Base-by-base conservation (phyloP, 495 filamentous ascomycete genomes). In the Echria macrotheca region DNA sequence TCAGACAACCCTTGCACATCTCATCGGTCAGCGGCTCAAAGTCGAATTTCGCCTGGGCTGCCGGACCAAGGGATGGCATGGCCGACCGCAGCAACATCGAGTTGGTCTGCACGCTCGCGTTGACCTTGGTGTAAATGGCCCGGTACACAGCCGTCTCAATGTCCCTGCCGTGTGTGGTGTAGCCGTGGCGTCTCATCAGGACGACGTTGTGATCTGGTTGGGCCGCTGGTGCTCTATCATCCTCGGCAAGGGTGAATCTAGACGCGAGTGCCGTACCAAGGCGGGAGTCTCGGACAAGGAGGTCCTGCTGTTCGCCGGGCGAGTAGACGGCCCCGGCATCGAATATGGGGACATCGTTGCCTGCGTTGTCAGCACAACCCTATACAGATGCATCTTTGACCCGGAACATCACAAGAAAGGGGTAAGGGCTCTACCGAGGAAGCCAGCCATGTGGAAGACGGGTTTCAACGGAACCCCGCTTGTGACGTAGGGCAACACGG, bases 61-160 rank as follows among this genome's bases (percentile, higher is more conserved):
- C 22, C 6, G 28, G 28, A 31, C 28, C 28, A 31, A 31, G 12
- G 24, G 41, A 44, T 29, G 41, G 41, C 25, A 44, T 14, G 23
- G 41, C 41, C 5, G 41, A 44, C 10, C 41, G 23, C 14, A 44
- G 41, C 2, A 44, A 25, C 41, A 44, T 44, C 5, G 41, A 22
- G 24, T 44, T 44, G 24, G 41, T 44, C 22, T 44, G 41, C 14
- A 44, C 41, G 24, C 41, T 25, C 14, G 41, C 41, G 41, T 44
- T 44, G 41, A 44, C 41, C 41, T 44, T 44, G 41, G 41, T 44
- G 41, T 44, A 44, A 10, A 44, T 44, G 24, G 41, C 41, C 10
- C 41, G 41, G 41, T 44, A 44, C 24, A 44, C 41, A 2, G 41
- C 41, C 12, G 41, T 44, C 25, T 44, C 41, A 12, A 44, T 44